Conservation (phyloP, 345 rosid species). For the Sisymbrium irio region DNA sequence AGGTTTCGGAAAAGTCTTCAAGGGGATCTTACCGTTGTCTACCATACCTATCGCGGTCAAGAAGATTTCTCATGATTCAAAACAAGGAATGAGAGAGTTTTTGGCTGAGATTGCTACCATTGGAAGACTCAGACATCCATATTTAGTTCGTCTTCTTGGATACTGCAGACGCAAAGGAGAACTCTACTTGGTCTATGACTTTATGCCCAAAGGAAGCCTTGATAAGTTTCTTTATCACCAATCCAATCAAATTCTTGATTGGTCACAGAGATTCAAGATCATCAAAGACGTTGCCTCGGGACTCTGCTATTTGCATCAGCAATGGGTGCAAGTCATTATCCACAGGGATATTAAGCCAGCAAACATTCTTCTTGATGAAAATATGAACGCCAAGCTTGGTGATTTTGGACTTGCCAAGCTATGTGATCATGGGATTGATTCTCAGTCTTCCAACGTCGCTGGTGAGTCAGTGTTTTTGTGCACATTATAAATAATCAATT, state of each 20-base stretch:
- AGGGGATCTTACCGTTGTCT: constrained; percentile 43
- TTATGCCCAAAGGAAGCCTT: constrained; percentile 71
- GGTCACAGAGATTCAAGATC: constrained; percentile 67
- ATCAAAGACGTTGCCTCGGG: constrained; percentile 69
- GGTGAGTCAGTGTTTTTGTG: constrained; percentile 16
- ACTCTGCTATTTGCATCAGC: constrained; percentile 33
- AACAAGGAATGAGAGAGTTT: constrained; percentile 77
- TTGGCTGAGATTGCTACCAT: constrained; percentile 70
- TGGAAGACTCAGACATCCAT: constrained; percentile 63
- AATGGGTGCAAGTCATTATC: constrained; percentile 69
- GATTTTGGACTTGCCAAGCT: constrained; percentile 85
- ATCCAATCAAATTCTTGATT: constrained; percentile 38
- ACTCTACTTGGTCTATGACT: constrained; percentile 66
- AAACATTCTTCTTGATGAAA: constrained; percentile 67
- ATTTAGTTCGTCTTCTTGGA: constrained; percentile 71
- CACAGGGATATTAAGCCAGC: constrained; percentile 78
- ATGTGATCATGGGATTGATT: constrained; percentile 53
- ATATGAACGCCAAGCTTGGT: constrained; percentile 62
- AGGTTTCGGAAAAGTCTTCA: constrained; percentile 71
- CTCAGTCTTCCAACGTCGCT: constrained; percentile 52
- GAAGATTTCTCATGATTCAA: constrained; percentile 51
- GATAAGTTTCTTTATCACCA: constrained; percentile 38
- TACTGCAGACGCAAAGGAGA: constrained; percentile 66
- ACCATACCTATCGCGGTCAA: constrained; percentile 59
- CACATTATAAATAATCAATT: neutral